Base-by-base conservation (phyloP, 345 rosid genomes). In the Moricandia moricandioides region DNA sequence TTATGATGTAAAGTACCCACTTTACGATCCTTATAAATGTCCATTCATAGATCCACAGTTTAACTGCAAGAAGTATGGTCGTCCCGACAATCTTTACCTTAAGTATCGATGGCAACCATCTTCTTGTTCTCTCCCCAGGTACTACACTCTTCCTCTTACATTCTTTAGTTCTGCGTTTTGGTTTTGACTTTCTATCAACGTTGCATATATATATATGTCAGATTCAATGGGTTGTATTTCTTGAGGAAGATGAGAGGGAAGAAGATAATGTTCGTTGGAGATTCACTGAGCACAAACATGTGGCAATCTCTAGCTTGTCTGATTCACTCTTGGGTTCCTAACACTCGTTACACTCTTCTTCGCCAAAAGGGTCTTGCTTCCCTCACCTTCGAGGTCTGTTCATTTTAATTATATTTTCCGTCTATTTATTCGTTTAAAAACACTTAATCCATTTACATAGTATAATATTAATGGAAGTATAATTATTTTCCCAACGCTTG, bases 251-350 rank as follows among this genome's bases (percentile, higher is more conserved):
- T 88, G 93, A 86, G 92, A 65, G 97, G 98, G 76, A 94, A 94
- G 84, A 91, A 82, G 86, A 90, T 94, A 17, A 94, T 94, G 98
- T 94, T 94, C 57, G 98, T 94, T 11, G 98, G 98, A 13, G 98
- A 94, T 83, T 94, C 98, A 66, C 75, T 94, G 71, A 90, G 95
- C 78, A 71, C 78, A 71, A 90, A 94, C 82, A 93, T 90, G 79
- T 91, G 91, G 91, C 79, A 83, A 67, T 94, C 98, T 27, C 76
- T 94, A n/a, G 77, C 89, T 21, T 94, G 98, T 81, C 26, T 94
- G 77, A 79, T 94, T 67, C 85, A 88, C 27, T 31, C 93, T 17
- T 88, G 86, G 83, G 86, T 88, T 9, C 98, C 98, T 3, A 85
- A 87, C 62, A 72, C 97, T 31, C 85, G 67, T 77, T 78, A 79